phyloP scores from a whole-genome alignment of 495 filamentous ascomycete genomes.

The Tuber umbilicatum region DNA sequence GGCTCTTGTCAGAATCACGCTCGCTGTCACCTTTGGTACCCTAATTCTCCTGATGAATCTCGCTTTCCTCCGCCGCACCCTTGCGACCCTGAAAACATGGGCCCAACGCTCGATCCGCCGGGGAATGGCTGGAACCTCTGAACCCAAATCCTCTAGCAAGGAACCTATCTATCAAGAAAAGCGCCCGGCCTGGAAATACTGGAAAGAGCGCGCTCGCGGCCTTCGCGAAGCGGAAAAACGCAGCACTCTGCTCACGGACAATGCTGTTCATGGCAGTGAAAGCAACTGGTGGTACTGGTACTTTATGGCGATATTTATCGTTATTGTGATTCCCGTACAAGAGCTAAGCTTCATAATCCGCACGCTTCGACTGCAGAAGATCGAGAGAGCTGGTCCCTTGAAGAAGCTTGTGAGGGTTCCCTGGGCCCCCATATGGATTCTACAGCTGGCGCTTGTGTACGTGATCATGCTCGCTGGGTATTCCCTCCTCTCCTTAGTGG shows the following conservation, averaged over 20 bases:
- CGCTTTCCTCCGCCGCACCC: neutral
- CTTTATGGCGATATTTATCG: constrained; percentile 1
- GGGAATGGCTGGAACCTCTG: neutral
- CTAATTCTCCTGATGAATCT: constrained; percentile 3
- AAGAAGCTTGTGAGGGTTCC: neutral
- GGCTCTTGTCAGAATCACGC: neutral
- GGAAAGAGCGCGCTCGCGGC: neutral
- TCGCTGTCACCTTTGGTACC: neutral
- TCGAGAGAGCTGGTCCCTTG: neutral
- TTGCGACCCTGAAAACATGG: neutral
- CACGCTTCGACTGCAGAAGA: neutral
- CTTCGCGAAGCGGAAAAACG: neutral
- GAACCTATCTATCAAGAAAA: neutral
- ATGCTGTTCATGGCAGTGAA: neutral
- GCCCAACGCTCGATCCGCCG: neutral
- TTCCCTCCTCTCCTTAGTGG: neutral
- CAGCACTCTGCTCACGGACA: neutral
- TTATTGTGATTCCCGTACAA: neutral
- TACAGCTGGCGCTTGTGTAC: neutral
- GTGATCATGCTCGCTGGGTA: neutral
- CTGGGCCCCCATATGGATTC: neutral
- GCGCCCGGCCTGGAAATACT: neutral
- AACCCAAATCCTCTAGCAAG: neutral
- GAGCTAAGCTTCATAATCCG: constrained; percentile 3
- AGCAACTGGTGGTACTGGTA: constrained; percentile 7